Conservation (phyloP, 495 filamentous ascomycete genomes). For the Penicillium crystallinum region DNA sequence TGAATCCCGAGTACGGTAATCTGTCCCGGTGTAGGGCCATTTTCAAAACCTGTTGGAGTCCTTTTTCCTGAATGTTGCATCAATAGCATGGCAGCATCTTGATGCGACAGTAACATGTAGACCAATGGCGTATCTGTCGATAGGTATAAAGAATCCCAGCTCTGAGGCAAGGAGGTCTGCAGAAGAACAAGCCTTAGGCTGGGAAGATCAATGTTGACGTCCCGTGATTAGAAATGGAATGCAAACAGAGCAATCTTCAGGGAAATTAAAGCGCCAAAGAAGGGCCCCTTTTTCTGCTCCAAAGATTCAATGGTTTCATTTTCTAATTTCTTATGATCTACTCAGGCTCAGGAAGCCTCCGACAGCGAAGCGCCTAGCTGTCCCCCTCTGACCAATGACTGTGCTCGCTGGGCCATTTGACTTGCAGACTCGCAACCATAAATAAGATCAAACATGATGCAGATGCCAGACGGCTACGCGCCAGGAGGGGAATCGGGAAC, state of each 20-base stretch:
- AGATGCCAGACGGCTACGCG: slow-evolving; percentile 12
- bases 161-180: too few species aligned
- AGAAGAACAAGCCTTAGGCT: too few species aligned
- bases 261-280: background rate
- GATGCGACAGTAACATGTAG: background rate
- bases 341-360: too few species aligned
- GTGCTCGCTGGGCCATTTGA: slow-evolving; percentile 3
- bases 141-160: too few species aligned
- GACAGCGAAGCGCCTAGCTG: slow-evolving; percentile 13
- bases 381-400: background rate
- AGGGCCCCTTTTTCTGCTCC: background rate
- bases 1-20: background rate
- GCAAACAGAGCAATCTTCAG: background rate
- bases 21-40: background rate
- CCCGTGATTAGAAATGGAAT: background rate
- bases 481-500: slow-evolving; percentile 13
- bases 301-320: background rate
- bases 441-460: background rate
- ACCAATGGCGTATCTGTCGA: too few species aligned
- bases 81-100: background rate
- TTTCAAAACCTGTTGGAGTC: background rate
- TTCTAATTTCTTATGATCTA: background rate
- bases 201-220: too few species aligned
- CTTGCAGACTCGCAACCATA: slow-evolving; percentile 14
- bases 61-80: background rate